Evolutionary conservation across 345 rosid species (phyloP).

Genomic region (Hypericum perforatum): DNA sequence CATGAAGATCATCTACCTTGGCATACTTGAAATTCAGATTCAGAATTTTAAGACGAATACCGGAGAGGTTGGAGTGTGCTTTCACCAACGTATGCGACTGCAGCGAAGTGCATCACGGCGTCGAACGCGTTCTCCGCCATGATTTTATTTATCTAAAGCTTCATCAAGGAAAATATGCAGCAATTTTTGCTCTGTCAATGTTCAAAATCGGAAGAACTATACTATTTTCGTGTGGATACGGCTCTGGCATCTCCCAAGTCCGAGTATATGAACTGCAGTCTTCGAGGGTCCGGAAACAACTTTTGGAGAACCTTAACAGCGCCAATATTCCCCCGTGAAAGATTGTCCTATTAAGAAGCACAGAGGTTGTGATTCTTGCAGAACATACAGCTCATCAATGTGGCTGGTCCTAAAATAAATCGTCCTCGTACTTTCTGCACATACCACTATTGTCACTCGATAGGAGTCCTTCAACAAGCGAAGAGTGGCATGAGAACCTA

Average conservation of each 20-base stretch:
- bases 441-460: conserved; percentile 88
- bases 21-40: too few species aligned
- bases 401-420: not conserved
- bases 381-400: not conserved
- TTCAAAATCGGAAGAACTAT: not conserved
- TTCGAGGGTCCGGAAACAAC: conserved; percentile 82
- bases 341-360: conserved; percentile 62
- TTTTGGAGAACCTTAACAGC: conserved; percentile 76
- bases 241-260: conserved; percentile 86
- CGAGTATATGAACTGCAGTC: conserved; percentile 85
- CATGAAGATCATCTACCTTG: too few species aligned
- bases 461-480: conserved; percentile 64
- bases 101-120: conserved; percentile 99
- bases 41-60: conserved; percentile 26
- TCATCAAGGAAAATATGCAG: conserved; percentile 25
- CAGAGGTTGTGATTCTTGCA: not conserved
- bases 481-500: conserved; percentile 89
- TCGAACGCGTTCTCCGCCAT: conserved; percentile 88
- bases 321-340: conserved; percentile 89
- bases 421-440: conserved; percentile 9
- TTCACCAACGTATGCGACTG: conserved; percentile 98
- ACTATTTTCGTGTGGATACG: conserved; percentile 34
- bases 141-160: conserved; percentile 60
- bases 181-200: conserved; percentile 2
- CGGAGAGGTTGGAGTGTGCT: conserved; percentile 88